Evolutionary conservation across 192 early-diverging fungal species (phyloP).

Genomic region (Linnemannia schmuckeri): DNA sequence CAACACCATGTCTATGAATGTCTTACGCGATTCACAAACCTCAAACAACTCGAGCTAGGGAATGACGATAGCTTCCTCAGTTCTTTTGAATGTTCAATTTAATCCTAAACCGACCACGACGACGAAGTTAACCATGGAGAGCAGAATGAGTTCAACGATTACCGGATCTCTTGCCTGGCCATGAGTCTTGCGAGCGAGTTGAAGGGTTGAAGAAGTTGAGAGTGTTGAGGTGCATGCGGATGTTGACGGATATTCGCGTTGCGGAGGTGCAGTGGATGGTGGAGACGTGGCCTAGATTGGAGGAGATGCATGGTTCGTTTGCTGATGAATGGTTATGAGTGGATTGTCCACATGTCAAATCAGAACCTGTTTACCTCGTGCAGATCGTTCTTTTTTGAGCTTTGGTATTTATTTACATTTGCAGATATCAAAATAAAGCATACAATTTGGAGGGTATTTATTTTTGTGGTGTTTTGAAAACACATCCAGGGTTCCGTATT

Average conservation of each 20-base stretch:
- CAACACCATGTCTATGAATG: background rate
- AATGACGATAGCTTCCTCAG: background rate
- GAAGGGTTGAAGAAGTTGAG: background rate
- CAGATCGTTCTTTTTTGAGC: too few relatives aligned
- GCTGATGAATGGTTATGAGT: too few relatives aligned
- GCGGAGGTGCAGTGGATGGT: constrained; percentile 12
- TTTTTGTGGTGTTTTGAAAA: too few relatives aligned
- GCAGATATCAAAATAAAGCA: too few relatives aligned
- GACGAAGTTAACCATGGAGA: background rate
- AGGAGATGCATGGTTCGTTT: background rate
- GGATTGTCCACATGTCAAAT: too few relatives aligned
- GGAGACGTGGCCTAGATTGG: background rate
- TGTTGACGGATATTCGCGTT: background rate
- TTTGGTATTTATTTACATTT: too few relatives aligned
- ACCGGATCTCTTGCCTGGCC: background rate
- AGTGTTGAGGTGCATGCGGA: background rate
- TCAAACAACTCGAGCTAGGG: constrained; percentile 2
- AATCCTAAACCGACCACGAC: background rate
- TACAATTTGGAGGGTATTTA: too few relatives aligned
- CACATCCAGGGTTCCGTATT: too few relatives aligned
- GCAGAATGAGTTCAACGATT: background rate
- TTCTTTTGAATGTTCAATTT: background rate
- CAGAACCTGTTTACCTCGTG: too few relatives aligned
- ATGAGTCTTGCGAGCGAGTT: constrained; percentile 7
- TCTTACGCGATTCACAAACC: background rate